Percentiles rank a stretch among this genome's conserved stretches.
These are phyloP conservation scores for Yarrowia osloensis DNA, from an alignment of 805 yeast genomes.

Conservation along the genomic window DNA sequence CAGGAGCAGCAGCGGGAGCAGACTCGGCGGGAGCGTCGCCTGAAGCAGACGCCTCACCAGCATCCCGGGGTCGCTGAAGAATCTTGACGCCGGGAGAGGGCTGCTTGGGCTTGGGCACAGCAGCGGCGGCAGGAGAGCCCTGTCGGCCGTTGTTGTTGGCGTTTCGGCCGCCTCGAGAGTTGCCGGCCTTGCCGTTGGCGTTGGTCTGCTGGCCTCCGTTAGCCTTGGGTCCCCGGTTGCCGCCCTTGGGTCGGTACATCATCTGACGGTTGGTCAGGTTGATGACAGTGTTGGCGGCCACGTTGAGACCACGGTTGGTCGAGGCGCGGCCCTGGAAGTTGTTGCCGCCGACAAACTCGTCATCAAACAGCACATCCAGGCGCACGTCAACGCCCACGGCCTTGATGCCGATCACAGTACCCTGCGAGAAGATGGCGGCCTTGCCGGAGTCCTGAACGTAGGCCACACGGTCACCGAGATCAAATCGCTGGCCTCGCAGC, in stretches of 20 bases:
- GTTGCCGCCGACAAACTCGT: conserved; percentile 79
- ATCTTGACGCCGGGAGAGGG: conserved; percentile 32
- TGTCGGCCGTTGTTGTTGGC: conserved; percentile 3
- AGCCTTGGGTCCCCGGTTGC: neutral
- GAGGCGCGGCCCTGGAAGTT: conserved; percentile 73
- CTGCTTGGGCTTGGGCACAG: conserved; percentile 23
- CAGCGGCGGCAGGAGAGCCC: conserved; percentile 19
- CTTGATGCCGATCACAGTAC: conserved; percentile 80
- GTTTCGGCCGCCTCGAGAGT: neutral
- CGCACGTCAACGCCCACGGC: conserved; percentile 56
- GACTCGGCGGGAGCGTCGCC: conserved; percentile 32
- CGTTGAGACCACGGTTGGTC: conserved; percentile 78
- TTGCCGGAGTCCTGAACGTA: conserved; percentile 85
- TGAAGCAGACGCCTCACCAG: conserved; percentile 26
- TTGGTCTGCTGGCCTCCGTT: conserved; percentile 9
- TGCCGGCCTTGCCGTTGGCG: neutral
- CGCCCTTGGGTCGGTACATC: conserved; percentile 62
- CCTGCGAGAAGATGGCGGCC: conserved; percentile 82
- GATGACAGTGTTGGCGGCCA: conserved; percentile 78
- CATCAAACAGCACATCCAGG: conserved; percentile 80
- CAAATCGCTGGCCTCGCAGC: conserved; percentile 72
- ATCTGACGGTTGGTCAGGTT: conserved; percentile 76
- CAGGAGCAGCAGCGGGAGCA: conserved; percentile 37
- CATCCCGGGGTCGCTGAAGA: conserved; percentile 31
- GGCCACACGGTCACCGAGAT: conserved; percentile 85